Evolutionary conservation across 176 grass and related monocot species (phyloP).

Genomic region (Zoysia pacifica): DNA sequence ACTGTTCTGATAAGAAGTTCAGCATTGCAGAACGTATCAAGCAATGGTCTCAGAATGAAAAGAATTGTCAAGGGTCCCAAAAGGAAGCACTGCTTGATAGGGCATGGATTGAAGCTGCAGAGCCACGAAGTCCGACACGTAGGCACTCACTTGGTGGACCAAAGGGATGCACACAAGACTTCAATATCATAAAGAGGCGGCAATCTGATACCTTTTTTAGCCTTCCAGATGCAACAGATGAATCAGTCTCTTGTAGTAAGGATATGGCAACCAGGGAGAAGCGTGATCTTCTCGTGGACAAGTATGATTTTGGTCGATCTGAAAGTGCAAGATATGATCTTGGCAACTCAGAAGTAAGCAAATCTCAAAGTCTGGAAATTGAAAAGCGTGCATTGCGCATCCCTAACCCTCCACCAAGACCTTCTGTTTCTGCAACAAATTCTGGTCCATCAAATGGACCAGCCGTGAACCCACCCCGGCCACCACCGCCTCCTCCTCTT

Average conservation of each 20-base stretch:
- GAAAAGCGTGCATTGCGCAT: conserved; percentile 84
- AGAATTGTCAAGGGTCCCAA: conserved; percentile 45
- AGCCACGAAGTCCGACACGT: conserved; percentile 59
- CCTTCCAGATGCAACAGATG: conserved; percentile 55
- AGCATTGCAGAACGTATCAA: conserved; percentile 62
- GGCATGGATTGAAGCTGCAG: conserved; percentile 74
- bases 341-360: conserved; percentile 70
- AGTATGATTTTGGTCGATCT: conserved; percentile 60
- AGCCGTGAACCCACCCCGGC: conserved; percentile 52
- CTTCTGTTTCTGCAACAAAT: conserved; percentile 59
- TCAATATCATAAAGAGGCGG: conserved; percentile 62
- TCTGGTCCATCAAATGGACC: conserved; percentile 58
- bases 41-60: conserved; percentile 69
- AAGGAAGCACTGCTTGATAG: conserved; percentile 65
- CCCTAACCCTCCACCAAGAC: conserved; percentile 95
- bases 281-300: conserved; percentile 52
- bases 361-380: conserved; percentile 57
- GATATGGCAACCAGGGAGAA: conserved; percentile 53
- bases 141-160: conserved; percentile 86
- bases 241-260: conserved; percentile 49
- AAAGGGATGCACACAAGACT: conserved; percentile 64
- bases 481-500: conserved; percentile 73
- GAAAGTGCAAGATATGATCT: conserved; percentile 72
- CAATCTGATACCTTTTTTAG: conserved; percentile 97
- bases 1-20: conserved; percentile 38